Base-by-base conservation (phyloP, 2,329 filamentous ascomycete genomes). In the Botrytis byssoidea region DNA sequence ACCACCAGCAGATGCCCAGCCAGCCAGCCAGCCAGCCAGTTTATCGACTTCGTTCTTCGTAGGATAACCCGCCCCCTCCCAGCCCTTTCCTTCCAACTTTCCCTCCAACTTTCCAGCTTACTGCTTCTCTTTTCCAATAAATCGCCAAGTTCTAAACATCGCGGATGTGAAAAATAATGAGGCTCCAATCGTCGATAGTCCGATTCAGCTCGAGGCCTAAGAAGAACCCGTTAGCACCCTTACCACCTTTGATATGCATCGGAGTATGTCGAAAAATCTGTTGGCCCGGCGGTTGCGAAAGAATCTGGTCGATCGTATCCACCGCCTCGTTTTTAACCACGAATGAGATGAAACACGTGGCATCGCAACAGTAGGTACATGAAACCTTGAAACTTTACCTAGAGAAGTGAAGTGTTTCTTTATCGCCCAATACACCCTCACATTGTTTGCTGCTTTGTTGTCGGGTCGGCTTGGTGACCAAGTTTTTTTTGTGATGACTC, bases 321-420 rank as follows among this genome's bases (percentile, higher is more conserved):
- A 72, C 70, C 70, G 70, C 70, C 70, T 72, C 48, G 67, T 59
- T 72, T 68, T 72, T 32, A 68, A 40, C 61, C 42, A 72, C 61
- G 70, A 72, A 72, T 68, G 46, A 46, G 70, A 29, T 48, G n/a
- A 67, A 72, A n/a, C 70, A 72, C 70, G 70, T 72, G 70, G 70
- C 70, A 72, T 67, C 63, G 57, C 22, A 29, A 68, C 12, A 72
- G 40, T 60, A 67, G 63, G 48, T 72, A 67, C 48, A 46, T 37
- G 40, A 67, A 40, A 16, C 32, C 14, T 72, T 42, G 29, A 67
- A 68, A 67, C 46, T 29, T 37, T 57, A 25, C 70, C 37, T 35
- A 61, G 48, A 65, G n/a, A 29, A 60, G 55, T 72, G 70, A 68
- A 72, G 63, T 72, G 70, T 72, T 68, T 72, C 60, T 72, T 60